Conservation (phyloP, 148 eudicot genomes). For the Spergularia marina region DNA sequence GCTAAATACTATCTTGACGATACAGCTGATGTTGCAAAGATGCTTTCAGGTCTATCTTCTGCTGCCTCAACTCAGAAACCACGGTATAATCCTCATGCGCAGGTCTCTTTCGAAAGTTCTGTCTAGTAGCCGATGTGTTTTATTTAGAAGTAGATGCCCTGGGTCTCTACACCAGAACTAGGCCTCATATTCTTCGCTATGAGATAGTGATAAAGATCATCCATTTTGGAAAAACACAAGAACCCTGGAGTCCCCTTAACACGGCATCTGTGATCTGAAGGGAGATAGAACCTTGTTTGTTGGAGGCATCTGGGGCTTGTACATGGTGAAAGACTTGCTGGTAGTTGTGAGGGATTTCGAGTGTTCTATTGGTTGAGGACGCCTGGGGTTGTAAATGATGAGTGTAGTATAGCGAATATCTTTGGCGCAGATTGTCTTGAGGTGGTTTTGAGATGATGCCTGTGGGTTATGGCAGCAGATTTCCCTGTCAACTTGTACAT, state of each 20-base stretch:
- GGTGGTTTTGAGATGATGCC: not conserved
- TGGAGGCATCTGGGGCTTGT: slow-evolving; percentile 15
- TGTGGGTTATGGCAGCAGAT: not conserved
- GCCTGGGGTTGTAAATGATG: slow-evolving; percentile 25
- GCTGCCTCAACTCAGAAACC: slow-evolving; percentile 55
- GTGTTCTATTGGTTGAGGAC: not conserved
- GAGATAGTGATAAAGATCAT: not conserved
- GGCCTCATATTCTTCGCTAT: not conserved
- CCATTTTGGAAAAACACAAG: not conserved
- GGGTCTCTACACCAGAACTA: slow-evolving; percentile 4
- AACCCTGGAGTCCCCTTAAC: not conserved
- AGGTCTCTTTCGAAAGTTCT: slow-evolving; percentile 54
- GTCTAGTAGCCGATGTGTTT: slow-evolving; percentile 11
- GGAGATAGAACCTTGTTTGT: not conserved
- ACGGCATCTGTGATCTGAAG: not conserved
- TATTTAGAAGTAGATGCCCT: slow-evolving; percentile 1
- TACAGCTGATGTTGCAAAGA: slow-evolving; percentile 45
- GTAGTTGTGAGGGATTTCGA: not conserved
- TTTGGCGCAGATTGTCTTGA: slow-evolving; percentile 1
- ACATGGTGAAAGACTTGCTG: slow-evolving; percentile 20
- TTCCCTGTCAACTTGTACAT: slow-evolving; percentile 24
- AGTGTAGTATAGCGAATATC: slow-evolving; percentile 20
- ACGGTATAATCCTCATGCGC: slow-evolving; percentile 35
- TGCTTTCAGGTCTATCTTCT: slow-evolving; percentile 51
- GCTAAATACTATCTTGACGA: slow-evolving; percentile 85